These are phyloP conservation scores for Chlorella sp. DNA, from an alignment of 139 green algal genomes.

Conservation along the genomic window DNA sequence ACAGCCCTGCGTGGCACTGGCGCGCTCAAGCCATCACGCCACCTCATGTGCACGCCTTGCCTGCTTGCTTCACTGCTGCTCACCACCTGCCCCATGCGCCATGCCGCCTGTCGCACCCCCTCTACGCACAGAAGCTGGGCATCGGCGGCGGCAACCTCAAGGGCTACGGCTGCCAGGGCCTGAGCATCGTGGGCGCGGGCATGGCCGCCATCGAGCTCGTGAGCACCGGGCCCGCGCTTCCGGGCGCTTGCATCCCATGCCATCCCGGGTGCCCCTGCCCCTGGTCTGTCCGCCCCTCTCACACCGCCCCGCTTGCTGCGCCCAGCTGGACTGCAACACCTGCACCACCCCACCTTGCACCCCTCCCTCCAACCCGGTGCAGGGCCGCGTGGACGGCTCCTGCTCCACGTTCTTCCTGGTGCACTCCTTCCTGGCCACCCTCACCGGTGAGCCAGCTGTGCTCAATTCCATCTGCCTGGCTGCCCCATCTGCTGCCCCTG, in stretches of 20 bases:
- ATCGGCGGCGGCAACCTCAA: slow-evolving; percentile 82
- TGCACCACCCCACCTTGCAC: too few relatives aligned
- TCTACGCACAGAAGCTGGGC: slow-evolving; percentile 63
- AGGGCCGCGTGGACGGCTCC: slow-evolving; percentile 86
- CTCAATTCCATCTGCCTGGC: too few relatives aligned
- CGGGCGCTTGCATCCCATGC: not conserved
- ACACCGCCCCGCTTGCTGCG: too few relatives aligned
- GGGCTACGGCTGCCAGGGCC: slow-evolving; percentile 81
- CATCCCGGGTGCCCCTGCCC: not conserved
- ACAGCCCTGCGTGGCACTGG: too few relatives aligned
- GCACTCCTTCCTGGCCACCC: slow-evolving; percentile 88
- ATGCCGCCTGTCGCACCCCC: too few relatives aligned
- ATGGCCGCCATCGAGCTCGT: slow-evolving; percentile 83
- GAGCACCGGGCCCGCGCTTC: not conserved
- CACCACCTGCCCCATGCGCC: too few relatives aligned
- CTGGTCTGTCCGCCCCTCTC: not conserved
- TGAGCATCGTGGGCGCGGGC: slow-evolving; percentile 54
- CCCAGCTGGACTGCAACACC: too few relatives aligned
- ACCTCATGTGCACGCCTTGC: not conserved
- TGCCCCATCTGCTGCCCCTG: not conserved
- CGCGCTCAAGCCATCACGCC: too few relatives aligned
- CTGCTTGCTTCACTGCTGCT: too few relatives aligned
- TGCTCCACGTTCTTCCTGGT: slow-evolving; percentile 94
- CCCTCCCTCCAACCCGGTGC: not conserved
- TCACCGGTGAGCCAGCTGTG: slow-evolving; percentile 75